phyloP scores from a whole-genome alignment of 768 basidiomycete genomes.

The Galerina sulciceps region DNA sequence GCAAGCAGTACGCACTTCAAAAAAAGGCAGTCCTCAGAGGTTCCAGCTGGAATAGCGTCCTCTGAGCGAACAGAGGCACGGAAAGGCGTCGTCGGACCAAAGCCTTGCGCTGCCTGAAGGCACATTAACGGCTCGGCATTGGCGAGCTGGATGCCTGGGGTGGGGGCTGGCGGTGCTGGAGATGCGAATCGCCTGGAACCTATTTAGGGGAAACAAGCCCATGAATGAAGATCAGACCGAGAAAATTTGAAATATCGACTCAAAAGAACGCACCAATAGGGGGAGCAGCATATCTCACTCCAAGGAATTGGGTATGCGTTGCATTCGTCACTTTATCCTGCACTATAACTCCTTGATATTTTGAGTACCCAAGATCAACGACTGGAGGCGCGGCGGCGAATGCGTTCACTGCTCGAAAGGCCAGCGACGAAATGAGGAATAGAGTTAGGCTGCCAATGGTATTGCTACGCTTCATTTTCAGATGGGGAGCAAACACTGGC shows the following conservation, averaged over 20 bases:
- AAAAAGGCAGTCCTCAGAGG: slow-evolving; percentile 45
- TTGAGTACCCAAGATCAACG: slow-evolving; percentile 48
- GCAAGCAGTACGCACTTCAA: slow-evolving; percentile 32
- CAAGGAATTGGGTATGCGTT: slow-evolving; percentile 40
- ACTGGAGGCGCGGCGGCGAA: slow-evolving; percentile 7
- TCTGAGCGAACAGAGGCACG: slow-evolving; percentile 4
- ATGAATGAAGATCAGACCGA: neutral
- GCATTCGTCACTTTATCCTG: slow-evolving; percentile 26
- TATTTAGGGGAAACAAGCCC: slow-evolving; percentile 1
- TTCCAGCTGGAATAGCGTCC: neutral
- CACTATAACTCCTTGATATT: slow-evolving; percentile 38
- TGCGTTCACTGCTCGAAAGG: too few species aligned
- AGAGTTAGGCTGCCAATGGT: too few species aligned
- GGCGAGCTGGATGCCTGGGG: slow-evolving; percentile 34
- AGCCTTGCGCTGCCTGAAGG: slow-evolving; percentile 31
- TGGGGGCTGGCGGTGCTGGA: slow-evolving; percentile 32
- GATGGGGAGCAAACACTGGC: too few species aligned
- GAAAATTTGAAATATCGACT: neutral
- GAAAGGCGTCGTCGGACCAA: slow-evolving; percentile 34
- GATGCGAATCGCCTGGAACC: slow-evolving; percentile 38
- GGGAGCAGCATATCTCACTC: slow-evolving; percentile 53
- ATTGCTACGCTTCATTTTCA: too few species aligned
- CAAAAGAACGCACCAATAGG: slow-evolving; percentile 40
- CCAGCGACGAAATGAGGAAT: too few species aligned
- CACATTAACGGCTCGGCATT: slow-evolving; percentile 34